Evolutionary conservation across 169 alveolate genomes (phyloP).

Genomic region (Perkinsus olseni): DNA sequence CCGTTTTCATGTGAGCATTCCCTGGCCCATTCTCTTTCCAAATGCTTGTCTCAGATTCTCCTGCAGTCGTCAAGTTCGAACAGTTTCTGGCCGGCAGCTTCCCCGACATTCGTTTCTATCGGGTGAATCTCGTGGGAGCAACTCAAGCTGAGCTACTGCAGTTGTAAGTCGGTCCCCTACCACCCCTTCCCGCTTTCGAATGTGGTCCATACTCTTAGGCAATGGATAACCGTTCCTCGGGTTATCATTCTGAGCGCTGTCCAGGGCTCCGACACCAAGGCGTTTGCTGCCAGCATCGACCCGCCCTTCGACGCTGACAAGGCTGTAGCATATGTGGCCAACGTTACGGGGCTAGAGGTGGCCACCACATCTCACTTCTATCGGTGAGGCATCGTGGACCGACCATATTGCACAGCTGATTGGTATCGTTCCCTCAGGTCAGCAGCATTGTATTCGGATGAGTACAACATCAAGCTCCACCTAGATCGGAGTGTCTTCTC

Average conservation of each 20-base stretch:
- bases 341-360: neutral
- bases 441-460: neutral
- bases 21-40: neutral
- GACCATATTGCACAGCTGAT: neutral
- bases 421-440: neutral
- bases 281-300: neutral
- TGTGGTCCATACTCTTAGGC: neutral
- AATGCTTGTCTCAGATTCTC: neutral
- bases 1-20: neutral
- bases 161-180: neutral
- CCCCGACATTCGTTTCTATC: neutral
- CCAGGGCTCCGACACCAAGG: neutral
- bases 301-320: neutral
- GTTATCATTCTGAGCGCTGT: neutral
- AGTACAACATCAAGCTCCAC: neutral
- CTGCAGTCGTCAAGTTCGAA: neutral
- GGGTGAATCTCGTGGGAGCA: neutral
- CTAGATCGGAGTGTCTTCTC: neutral
- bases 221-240: neutral
- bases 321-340: neutral
- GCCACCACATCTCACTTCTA: neutral
- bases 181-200: neutral
- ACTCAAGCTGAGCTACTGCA: neutral
- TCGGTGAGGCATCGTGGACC: neutral
- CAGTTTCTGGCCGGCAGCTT: neutral